phyloP scores from a whole-genome alignment of 441 rosid species.

The Erysimum cheiri region DNA sequence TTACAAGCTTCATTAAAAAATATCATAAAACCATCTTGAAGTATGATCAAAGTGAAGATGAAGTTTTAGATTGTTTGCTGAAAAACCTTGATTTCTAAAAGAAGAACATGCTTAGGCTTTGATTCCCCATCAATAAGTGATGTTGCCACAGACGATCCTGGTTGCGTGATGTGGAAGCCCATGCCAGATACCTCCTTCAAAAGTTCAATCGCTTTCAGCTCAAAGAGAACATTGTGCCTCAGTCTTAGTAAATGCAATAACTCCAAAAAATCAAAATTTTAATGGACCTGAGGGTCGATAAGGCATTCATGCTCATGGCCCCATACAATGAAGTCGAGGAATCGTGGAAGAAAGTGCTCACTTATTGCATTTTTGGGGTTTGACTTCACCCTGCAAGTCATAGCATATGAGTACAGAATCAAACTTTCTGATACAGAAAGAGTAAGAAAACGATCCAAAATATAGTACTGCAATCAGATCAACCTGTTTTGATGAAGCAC shows the following conservation, averaged over 20 bases:
- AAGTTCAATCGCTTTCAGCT: constrained; percentile 48
- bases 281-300: constrained; percentile 86
- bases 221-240: constrained; percentile 27
- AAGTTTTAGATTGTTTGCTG: constrained; percentile 33
- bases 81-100: constrained; percentile 91
- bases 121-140: constrained; percentile 98
- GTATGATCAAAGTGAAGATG: constrained; percentile 17
- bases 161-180: constrained; percentile 99
- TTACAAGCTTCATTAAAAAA: constrained; percentile 28
- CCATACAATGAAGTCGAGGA: constrained; percentile 95
- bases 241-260: constrained; percentile 20
- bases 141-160: constrained; percentile 97
- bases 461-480: constrained; percentile 23
- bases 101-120: constrained; percentile 96
- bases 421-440: constrained; percentile 6
- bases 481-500: constrained; percentile 99
- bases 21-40: constrained; percentile 19
- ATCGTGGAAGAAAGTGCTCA: constrained; percentile 96
- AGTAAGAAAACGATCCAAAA: background rate
- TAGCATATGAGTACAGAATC: constrained; percentile 30
- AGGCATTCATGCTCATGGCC: constrained; percentile 99
- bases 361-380: constrained; percentile 97
- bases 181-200: constrained; percentile 96
- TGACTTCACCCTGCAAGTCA: constrained; percentile 81
- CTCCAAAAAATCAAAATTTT: constrained; percentile 24